Percentiles rank a stretch among this genome's conserved stretches.
Evolutionary conservation across 2,329 filamentous ascomycete genomes (phyloP).

Genomic region (Plenodomus lindquistii): DNA sequence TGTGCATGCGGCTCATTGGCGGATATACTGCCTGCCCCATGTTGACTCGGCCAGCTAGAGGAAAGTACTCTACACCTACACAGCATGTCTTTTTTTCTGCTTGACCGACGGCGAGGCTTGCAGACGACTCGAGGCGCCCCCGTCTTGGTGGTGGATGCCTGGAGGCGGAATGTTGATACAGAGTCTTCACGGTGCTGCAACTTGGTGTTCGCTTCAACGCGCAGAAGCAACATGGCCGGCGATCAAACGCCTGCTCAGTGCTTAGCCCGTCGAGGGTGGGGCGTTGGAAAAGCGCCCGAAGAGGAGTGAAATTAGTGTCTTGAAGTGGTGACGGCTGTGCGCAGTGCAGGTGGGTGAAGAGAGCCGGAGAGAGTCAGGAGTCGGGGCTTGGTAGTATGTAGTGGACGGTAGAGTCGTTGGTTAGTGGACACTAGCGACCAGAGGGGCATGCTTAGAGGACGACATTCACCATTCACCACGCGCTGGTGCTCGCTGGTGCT

Average conservation of each 20-base stretch:
- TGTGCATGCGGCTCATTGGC: conserved; percentile 12
- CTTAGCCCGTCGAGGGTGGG: conserved; percentile 20
- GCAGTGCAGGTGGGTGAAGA: no score
- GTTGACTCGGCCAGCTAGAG: conserved; percentile 12
- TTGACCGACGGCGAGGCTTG: neutral
- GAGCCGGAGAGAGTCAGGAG: no score
- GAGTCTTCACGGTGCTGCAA: no score
- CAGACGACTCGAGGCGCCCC: neutral
- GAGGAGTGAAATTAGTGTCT: neutral
- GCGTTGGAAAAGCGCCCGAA: neutral
- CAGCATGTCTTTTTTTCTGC: conserved; percentile 9
- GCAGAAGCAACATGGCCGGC: conserved; percentile 39
- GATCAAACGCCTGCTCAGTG: conserved; percentile 47
- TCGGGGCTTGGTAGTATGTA: no score
- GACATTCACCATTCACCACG: no score
- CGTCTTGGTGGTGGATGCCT: neutral
- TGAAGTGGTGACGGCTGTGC: neutral
- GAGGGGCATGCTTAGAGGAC: conserved; percentile 10
- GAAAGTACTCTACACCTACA: no score
- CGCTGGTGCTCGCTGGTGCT: no score
- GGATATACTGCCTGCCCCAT: conserved; percentile 9
- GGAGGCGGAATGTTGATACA: conserved; percentile 20
- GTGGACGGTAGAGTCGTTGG: conserved; percentile 26
- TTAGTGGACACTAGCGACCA: conserved; percentile 13
- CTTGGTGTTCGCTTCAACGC: no score